A percentile compares a stretch with the other conserved stretches of the same genome.
Evolutionary conservation across 2,329 filamentous ascomycete species (phyloP).

Genomic region (Cladosporium velox): DNA sequence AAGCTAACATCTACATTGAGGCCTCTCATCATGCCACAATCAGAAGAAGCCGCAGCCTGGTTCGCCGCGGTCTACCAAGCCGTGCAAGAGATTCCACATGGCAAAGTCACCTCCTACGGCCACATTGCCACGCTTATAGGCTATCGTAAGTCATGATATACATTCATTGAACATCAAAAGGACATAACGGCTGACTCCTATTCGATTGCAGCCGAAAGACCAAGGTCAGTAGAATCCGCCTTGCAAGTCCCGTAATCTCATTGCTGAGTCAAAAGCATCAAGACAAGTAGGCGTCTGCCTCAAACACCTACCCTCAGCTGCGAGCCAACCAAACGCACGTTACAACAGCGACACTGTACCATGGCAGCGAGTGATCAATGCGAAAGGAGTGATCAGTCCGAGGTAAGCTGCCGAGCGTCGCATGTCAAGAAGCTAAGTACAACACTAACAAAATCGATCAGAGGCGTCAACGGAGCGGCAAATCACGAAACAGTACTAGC

Average conservation of each 20-base stretch:
- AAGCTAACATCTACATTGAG: background rate
- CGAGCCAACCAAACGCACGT: conserved; percentile 43
- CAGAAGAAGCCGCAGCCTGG: conserved; percentile 74
- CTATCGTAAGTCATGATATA: conserved; percentile 58
- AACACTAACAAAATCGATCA: conserved; percentile 22
- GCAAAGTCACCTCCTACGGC: conserved; percentile 85
- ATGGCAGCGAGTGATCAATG: conserved; percentile 91
- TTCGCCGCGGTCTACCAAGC: conserved; percentile 78
- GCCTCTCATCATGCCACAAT: conserved; percentile 59
- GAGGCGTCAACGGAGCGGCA: conserved; percentile 46
- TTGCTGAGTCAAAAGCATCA: conserved; percentile 16
- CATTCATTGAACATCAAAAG: background rate
- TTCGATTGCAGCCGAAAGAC: conserved; percentile 45
- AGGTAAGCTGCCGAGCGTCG: conserved; percentile 56
- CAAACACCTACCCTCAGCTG: conserved; percentile 71
- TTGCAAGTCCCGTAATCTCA: background rate
- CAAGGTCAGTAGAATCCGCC: conserved; percentile 39
- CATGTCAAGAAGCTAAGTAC: background rate
- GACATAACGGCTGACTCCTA: background rate
- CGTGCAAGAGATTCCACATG: conserved; percentile 79
- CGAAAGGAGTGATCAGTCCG: conserved; percentile 82
- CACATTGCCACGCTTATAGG: conserved; percentile 74
- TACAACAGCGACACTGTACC: conserved; percentile 81
- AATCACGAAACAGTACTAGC: conserved; percentile 50
- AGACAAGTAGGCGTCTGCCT: conserved; percentile 87